These are phyloP conservation scores for Stephania cephalantha DNA, from an alignment of 164 flowering plant species.

Conservation along the genomic window DNA sequence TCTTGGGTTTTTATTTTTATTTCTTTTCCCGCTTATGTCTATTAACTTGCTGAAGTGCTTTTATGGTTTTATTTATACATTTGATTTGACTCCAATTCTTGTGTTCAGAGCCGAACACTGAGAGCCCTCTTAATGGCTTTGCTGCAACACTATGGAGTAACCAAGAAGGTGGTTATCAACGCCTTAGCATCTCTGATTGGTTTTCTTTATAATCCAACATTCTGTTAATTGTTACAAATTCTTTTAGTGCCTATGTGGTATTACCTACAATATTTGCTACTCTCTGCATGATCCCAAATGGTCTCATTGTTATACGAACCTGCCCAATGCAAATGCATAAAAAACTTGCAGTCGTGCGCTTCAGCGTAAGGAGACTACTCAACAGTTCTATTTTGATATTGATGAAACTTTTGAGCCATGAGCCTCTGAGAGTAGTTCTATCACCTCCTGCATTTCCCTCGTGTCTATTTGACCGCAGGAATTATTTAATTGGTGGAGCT, in stretches of 20 bases:
- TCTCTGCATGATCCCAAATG: neutral
- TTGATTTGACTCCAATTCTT: neutral
- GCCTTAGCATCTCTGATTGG: neutral
- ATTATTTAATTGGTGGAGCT: neutral
- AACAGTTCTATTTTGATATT: neutral
- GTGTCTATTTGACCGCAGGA: neutral
- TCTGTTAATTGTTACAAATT: neutral
- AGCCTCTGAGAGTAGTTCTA: neutral
- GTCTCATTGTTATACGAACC: neutral
- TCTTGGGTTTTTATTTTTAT: slow-evolving; percentile 7
- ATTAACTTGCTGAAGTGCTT: neutral
- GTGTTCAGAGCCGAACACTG: slow-evolving; percentile 54
- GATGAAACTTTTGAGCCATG: neutral
- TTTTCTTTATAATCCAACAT: neutral
- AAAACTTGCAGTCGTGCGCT: neutral
- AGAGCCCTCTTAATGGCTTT: slow-evolving; percentile 64
- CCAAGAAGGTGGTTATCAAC: slow-evolving; percentile 42
- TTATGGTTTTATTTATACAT: neutral
- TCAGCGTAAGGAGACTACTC: neutral
- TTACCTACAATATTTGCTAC: neutral
- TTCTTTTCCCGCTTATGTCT: neutral
- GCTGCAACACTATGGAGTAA: slow-evolving; percentile 61
- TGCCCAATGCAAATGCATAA: neutral
- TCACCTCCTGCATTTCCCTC: neutral
- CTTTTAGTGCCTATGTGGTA: neutral